Evolutionary conservation across 225 moss, liverwort and hornwort genomes (phyloP).

Genomic region (Marchantia paleacea): DNA sequence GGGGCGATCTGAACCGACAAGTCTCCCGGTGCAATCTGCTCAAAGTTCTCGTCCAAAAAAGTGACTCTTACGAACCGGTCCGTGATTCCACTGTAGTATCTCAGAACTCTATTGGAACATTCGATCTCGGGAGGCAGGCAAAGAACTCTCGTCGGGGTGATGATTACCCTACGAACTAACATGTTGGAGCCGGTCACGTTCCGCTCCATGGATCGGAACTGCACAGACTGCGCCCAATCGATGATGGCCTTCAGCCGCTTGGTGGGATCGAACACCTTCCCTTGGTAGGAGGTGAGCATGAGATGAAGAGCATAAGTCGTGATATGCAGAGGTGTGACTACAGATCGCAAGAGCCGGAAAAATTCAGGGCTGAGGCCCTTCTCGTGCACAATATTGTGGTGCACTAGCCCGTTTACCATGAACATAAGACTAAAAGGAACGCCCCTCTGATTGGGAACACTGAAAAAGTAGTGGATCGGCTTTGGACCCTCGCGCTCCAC

Average conservation of each 20-base stretch:
- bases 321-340: slow-evolving; percentile 15
- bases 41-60: slow-evolving; percentile 69
- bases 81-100: slow-evolving; percentile 49
- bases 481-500: neutral
- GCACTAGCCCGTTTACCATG: slow-evolving; percentile 69
- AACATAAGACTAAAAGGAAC: slow-evolving; percentile 62
- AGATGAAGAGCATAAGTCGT: slow-evolving; percentile 46
- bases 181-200: slow-evolving; percentile 36
- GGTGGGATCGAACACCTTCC: slow-evolving; percentile 50
- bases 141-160: slow-evolving; percentile 74
- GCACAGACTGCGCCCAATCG: slow-evolving; percentile 34
- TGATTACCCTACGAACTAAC: slow-evolving; percentile 56
- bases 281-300: slow-evolving; percentile 48
- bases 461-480: slow-evolving; percentile 31
- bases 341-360: slow-evolving; percentile 37
- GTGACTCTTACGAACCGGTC: slow-evolving; percentile 83
- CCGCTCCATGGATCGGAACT: slow-evolving; percentile 24
- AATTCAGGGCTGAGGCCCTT: slow-evolving; percentile 51
- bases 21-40: slow-evolving; percentile 36
- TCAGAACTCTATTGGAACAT: slow-evolving; percentile 73
- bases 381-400: slow-evolving; percentile 55
- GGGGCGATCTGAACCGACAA: slow-evolving; percentile 58
- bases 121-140: slow-evolving; percentile 69
- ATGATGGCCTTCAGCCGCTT: slow-evolving; percentile 50
- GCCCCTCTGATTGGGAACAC: slow-evolving; percentile 32